Evolutionary conservation across 2,329 filamentous ascomycete species (phyloP).

Genomic region (Pyricularia pennisetigena): DNA sequence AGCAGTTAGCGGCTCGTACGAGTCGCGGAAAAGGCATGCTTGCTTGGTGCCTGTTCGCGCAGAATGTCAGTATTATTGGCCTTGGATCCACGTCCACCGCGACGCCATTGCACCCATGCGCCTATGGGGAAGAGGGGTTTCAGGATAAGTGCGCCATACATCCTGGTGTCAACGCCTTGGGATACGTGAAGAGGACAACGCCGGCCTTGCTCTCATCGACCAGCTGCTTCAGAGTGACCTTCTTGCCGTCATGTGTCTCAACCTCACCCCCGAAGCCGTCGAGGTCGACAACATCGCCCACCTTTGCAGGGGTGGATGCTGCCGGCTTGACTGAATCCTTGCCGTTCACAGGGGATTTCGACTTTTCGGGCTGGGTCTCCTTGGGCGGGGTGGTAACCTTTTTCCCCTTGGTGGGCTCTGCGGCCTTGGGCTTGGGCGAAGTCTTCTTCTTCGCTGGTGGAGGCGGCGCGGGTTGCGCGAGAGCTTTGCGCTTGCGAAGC

Average conservation of each 20-base stretch:
- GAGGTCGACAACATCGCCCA: conserved; percentile 46
- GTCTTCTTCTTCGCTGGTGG: conserved; percentile 34
- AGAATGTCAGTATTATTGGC: not conserved
- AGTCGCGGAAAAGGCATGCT: conserved; percentile 87
- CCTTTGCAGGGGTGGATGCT: conserved; percentile 26
- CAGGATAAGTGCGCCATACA: conserved; percentile 44
- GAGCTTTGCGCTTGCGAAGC: conserved; percentile 53
- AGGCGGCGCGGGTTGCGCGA: conserved; percentile 33
- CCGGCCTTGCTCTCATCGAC: conserved; percentile 76
- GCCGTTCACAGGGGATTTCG: conserved; percentile 9
- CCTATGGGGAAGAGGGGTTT: not conserved
- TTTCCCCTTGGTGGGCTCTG: conserved; percentile 17
- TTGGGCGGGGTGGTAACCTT: conserved; percentile 8
- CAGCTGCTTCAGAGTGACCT: conserved; percentile 70
- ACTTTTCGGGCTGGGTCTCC: conserved; percentile 17
- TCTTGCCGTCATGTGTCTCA: conserved; percentile 74
- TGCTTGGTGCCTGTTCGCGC: conserved; percentile 70
- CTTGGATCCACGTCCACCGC: not conserved
- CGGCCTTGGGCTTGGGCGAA: conserved; percentile 14
- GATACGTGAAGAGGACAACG: conserved; percentile 91
- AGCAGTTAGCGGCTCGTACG: conserved; percentile 63
- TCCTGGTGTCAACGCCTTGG: conserved; percentile 85
- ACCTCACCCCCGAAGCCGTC: conserved; percentile 60
- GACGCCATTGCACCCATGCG: not conserved
- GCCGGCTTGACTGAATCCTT: conserved; percentile 8